phyloP scores from a whole-genome alignment of 2,329 filamentous ascomycete genomes.

The Dactylonectria macrodidyma region DNA sequence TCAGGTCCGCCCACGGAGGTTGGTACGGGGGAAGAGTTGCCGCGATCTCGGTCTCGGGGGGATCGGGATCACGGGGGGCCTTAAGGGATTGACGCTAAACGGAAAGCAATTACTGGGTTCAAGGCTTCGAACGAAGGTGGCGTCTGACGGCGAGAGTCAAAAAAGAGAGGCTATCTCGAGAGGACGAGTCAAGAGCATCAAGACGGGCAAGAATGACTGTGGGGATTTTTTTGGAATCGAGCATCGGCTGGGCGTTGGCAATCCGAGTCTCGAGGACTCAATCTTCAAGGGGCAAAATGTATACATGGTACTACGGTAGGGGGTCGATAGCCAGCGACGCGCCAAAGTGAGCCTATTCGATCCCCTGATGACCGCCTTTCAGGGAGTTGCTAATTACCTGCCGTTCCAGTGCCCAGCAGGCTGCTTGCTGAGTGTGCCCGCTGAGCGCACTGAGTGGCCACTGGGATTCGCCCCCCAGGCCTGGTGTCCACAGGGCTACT shows the following conservation, averaged over 20 bases:
- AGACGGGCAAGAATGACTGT: constrained; percentile 39
- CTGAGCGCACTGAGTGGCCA: constrained; percentile 24
- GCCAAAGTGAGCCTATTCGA: constrained; percentile 32
- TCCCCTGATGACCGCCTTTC: constrained; percentile 25
- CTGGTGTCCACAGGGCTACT: constrained; percentile 31
- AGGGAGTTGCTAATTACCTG: constrained; percentile 36
- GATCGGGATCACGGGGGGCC: constrained; percentile 25
- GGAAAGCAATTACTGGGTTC: constrained; percentile 1
- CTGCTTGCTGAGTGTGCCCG: constrained; percentile 19
- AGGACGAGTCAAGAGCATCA: constrained; percentile 31
- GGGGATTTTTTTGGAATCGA: constrained; percentile 35
- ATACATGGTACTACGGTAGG: constrained; percentile 8
- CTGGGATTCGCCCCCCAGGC: constrained; percentile 13
- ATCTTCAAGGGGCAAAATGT: constrained; percentile 43
- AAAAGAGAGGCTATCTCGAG: constrained; percentile 33
- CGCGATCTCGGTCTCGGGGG: constrained; percentile 21
- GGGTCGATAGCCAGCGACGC: constrained; percentile 22
- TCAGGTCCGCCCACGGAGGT: constrained; percentile 36
- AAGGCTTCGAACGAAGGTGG: constrained; percentile 13
- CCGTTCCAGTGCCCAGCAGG: constrained; percentile 33
- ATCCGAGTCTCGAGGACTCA: constrained; percentile 37
- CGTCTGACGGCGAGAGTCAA: constrained; percentile 15
- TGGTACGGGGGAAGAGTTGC: constrained; percentile 30
- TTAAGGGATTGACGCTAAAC: constrained; percentile 3
- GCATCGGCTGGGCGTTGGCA: constrained; percentile 27